Percentiles rank a stretch among this genome's conserved stretches.
Conservation (phyloP, 805 yeast genomes). For the Hanseniaspora pseudoguilliermondii region DNA sequence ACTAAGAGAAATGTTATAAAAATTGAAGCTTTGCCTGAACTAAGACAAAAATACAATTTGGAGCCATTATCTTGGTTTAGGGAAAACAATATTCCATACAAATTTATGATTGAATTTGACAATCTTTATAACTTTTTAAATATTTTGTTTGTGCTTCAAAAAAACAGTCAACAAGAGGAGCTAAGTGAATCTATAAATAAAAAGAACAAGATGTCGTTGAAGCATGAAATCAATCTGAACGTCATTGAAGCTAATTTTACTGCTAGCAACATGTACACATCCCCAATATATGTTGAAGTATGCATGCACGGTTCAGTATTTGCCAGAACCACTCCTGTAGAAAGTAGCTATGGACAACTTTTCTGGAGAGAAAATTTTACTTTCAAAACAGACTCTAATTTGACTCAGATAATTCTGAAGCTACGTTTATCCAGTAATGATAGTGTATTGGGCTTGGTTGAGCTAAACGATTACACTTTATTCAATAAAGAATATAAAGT, state of each 20-base stretch:
- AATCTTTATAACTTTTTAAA: constrained; percentile 25
- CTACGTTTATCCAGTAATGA: constrained; percentile 30
- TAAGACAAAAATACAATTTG: constrained; percentile 31
- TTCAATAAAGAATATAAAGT: constrained; percentile 18
- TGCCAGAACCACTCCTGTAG: constrained; percentile 62
- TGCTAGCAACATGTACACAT: constrained; percentile 17
- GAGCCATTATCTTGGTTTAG: not conserved
- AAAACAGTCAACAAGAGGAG: constrained; percentile 46
- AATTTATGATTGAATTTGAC: not conserved
- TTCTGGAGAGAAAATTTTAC: constrained; percentile 64
- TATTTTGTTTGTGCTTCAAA: constrained; percentile 58
- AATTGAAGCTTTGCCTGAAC: constrained; percentile 42
- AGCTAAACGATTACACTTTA: not conserved
- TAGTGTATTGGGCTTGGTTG: not conserved
- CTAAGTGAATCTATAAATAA: constrained; percentile 20
- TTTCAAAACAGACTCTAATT: constrained; percentile 48
- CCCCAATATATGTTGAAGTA: constrained; percentile 52
- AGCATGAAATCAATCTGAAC: constrained; percentile 42
- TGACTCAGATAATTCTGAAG: constrained; percentile 38
- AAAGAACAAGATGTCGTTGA: constrained; percentile 36
- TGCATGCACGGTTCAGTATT: constrained; percentile 60
- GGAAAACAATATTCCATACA: not conserved
- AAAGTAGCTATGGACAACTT: constrained; percentile 35
- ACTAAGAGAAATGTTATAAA: constrained; percentile 43
- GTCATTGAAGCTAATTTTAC: constrained; percentile 53